These are phyloP conservation scores for Kondoa malvinella DNA, from an alignment of 768 basidiomycete species.

Conservation along the genomic window DNA sequence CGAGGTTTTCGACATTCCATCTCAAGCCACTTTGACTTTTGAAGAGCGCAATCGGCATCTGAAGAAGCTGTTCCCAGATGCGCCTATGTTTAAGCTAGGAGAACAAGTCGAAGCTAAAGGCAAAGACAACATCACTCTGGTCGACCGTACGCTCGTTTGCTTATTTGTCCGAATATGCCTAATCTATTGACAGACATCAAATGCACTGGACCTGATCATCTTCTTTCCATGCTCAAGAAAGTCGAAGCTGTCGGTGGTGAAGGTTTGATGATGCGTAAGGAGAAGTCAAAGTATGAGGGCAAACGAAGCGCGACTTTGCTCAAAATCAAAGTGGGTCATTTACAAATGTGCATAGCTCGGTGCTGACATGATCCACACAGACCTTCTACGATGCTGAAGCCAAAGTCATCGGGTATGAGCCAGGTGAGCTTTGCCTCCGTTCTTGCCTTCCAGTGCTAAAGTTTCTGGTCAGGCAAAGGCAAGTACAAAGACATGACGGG, in stretches of 20 bases:
- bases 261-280: conserved; percentile 25
- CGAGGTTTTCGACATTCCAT: conserved; percentile 25
- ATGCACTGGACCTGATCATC: conserved; percentile 18
- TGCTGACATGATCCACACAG: background rate
- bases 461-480: conserved; percentile 8
- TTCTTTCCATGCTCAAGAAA: conserved; percentile 9
- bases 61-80: conserved; percentile 8
- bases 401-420: conserved; percentile 21
- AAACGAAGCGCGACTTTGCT: conserved; percentile 21
- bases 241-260: conserved; percentile 17
- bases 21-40: conserved; percentile 8
- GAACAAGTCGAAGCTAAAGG: background rate
- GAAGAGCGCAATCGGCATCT: conserved; percentile 18
- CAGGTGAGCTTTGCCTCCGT: conserved; percentile 18
- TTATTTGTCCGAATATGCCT: background rate
- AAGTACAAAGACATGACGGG: conserved; percentile 22
- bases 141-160: background rate
- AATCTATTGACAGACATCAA: conserved; percentile 14
- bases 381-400: conserved; percentile 27
- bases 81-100: background rate
- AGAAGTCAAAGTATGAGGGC: conserved; percentile 14
- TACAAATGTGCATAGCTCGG: background rate
- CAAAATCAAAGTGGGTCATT: conserved; percentile 19
- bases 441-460: background rate
- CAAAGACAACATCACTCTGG: background rate